phyloP scores from a whole-genome alignment of 2,329 filamentous ascomycete species.

The Colletotrichum chrysophilum region DNA sequence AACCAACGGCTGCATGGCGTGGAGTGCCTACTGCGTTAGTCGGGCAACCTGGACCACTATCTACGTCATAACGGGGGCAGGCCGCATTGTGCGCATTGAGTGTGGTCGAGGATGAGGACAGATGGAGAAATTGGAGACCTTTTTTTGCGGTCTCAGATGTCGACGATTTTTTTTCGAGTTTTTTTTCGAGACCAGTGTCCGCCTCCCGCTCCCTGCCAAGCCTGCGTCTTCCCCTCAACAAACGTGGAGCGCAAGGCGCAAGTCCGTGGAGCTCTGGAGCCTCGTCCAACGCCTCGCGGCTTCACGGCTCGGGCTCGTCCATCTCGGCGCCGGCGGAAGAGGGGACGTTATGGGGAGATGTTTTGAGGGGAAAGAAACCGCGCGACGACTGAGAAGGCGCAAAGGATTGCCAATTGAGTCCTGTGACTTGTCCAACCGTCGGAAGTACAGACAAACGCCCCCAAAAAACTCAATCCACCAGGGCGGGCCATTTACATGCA shows the following conservation, averaged over 20 bases:
- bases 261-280: constrained; percentile 5
- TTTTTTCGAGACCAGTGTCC: not conserved
- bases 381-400: not conserved
- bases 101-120: constrained; percentile 9
- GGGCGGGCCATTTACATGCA: constrained; percentile 5
- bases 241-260: not conserved
- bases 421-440: not conserved
- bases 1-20: constrained; percentile 10
- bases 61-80: constrained; percentile 16
- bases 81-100: constrained; percentile 11
- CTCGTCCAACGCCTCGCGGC: constrained; percentile 1
- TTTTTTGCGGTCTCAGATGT: constrained; percentile 6
- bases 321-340: not conserved
- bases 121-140: constrained; percentile 8
- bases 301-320: not conserved
- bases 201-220: not conserved
- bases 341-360: not conserved
- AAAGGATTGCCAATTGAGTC: not conserved
- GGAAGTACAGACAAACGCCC: not conserved
- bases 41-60: constrained; percentile 4
- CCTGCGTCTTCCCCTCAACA: not conserved
- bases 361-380: not conserved
- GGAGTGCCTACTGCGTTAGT: constrained; percentile 11
- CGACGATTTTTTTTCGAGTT: not conserved
- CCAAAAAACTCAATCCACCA: not conserved